Base-by-base conservation (phyloP, 352 stramenopile species). In the Phytophthora foliorum region DNA sequence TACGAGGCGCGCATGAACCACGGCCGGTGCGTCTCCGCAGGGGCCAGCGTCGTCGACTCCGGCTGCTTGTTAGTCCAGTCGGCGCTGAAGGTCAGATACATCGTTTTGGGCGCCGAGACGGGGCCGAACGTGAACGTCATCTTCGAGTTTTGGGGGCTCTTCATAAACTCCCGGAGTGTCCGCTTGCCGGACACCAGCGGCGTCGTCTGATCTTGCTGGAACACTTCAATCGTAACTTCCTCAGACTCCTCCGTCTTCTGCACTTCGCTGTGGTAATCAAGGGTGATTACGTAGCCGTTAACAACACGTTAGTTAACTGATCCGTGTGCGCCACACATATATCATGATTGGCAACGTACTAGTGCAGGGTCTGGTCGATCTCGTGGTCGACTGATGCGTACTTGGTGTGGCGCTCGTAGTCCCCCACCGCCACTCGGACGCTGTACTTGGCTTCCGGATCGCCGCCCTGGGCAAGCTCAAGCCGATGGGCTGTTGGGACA, bases 1-100 rank as follows among this genome's bases (percentile, higher is more conserved):
- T 92, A 94, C 57, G 82, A 87, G 45, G 74, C 78, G 22, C 84
- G 82, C 72, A 85, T 86, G 59, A 90, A 92, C 79, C 81, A 90
- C 24, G 84, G 84, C 3, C 84, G 84, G 52, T 92, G 70, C 42
- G 75, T 72, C 39, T 67, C 63, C 0, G 65, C 51, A 29, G 45
- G 1, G 4, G 57, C 56, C 17, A 74, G 27, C 11, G 45, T 58
- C n/a, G 54, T 41, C 53, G 41, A 38, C 10, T 49, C 29, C 0
- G 29, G 19, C 24, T 44, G 25, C 19, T 62, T 38, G 16, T 58
- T 42, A 24, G 42, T 68, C 72, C 72, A 82, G 21, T 75, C 21
- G 24, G 64, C 54, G 22, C 68, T 76, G 49, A 63, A 71, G 27
- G 50, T 50, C 24, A 82, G 52, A 21, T 62, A 29, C 62, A 80